A percentile compares a stretch with the other conserved stretches of the same genome.
phyloP scores from a whole-genome alignment of 148 eudicot genomes.

The Rhododendron vialii region DNA sequence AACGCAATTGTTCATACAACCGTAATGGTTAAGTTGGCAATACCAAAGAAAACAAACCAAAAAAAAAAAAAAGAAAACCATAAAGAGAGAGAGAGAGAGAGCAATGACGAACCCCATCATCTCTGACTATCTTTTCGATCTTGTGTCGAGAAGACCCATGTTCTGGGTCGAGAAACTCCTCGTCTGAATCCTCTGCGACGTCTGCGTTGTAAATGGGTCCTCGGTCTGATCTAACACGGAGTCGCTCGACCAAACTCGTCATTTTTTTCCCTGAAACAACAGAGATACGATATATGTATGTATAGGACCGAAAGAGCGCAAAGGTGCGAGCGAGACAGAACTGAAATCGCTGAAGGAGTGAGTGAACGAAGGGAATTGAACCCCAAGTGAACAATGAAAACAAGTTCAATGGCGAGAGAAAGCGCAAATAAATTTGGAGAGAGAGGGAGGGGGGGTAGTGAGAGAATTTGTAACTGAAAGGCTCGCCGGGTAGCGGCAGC shows the following conservation, averaged over 20 bases:
- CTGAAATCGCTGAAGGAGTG: neutral
- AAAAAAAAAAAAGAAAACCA: neutral
- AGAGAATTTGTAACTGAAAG: neutral
- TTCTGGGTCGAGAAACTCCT: constrained; percentile 55
- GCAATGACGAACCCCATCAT: constrained; percentile 58
- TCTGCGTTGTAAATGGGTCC: constrained; percentile 70
- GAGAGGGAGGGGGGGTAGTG: neutral
- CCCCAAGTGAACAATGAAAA: neutral
- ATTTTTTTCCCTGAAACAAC: constrained; percentile 22
- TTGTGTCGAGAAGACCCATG: constrained; percentile 29
- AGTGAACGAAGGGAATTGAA: neutral
- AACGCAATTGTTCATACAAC: neutral
- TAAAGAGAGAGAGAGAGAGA: neutral
- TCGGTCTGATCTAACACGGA: constrained; percentile 74
- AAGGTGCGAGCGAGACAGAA: neutral
- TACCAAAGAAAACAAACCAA: constrained; percentile 2
- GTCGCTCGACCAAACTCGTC: constrained; percentile 91
- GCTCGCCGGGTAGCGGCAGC: neutral
- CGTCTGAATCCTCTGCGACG: constrained; percentile 71
- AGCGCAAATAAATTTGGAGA: neutral
- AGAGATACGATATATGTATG: neutral
- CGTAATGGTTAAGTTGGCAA: neutral
- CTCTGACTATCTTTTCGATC: constrained; percentile 52
- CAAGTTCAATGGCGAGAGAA: neutral
- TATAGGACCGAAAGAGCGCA: neutral